Evolutionary conservation across 805 yeast genomes (phyloP).

Genomic region (Teunomyces gatunensis): DNA sequence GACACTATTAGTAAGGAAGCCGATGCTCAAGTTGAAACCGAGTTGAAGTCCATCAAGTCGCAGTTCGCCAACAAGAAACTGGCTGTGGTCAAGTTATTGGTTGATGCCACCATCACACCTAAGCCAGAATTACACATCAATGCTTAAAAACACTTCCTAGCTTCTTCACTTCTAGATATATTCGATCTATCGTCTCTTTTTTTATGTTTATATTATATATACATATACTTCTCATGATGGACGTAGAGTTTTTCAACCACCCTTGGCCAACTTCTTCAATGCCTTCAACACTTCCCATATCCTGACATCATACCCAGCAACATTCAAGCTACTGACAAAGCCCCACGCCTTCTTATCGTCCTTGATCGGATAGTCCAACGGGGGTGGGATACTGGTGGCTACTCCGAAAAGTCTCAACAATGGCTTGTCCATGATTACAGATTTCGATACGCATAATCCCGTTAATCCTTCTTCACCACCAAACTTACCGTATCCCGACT

Average conservation of each 20-base stretch:
- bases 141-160: conserved; percentile 34
- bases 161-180: conserved; percentile 1
- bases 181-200: conserved; percentile 3
- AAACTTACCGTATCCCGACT: conserved; percentile 95
- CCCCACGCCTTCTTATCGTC: conserved; percentile 84
- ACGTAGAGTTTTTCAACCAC: conserved; percentile 13
- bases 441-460: conserved; percentile 84
- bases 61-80: conserved; percentile 60
- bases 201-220: conserved; percentile 4
- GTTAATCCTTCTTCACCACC: conserved; percentile 97
- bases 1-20: conserved; percentile 78
- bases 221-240: conserved; percentile 2
- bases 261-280: conserved; percentile 37
- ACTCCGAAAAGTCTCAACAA: conserved; percentile 56
- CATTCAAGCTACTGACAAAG: conserved; percentile 77
- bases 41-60: conserved; percentile 65
- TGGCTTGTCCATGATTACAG: conserved; percentile 80
- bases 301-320: conserved; percentile 78
- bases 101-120: conserved; percentile 77
- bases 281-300: conserved; percentile 58
- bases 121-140: conserved; percentile 81
- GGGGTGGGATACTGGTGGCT: conserved; percentile 80
- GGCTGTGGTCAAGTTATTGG: conserved; percentile 69
- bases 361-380: conserved; percentile 87
- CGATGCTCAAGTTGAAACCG: conserved; percentile 66